Base-by-base conservation (phyloP, 2,329 filamentous ascomycete species). In the Coniosporium tulheliwenetii region DNA sequence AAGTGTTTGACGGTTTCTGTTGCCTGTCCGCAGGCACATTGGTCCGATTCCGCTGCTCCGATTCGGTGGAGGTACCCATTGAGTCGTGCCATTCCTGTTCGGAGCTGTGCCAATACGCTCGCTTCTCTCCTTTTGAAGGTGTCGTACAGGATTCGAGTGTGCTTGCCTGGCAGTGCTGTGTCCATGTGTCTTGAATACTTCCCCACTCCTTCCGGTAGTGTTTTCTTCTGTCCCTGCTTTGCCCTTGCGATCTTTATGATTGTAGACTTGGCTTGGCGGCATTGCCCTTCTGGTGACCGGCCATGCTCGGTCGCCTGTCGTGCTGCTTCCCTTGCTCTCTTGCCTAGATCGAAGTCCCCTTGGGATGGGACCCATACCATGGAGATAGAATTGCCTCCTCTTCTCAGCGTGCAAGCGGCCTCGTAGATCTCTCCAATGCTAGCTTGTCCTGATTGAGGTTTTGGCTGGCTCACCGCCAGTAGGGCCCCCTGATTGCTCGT, bases 1-100 rank as follows among this genome's bases (percentile, higher is more conserved):
- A 35, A 40, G 39, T 40, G 30, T 15, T 15, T 33, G 10, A 40
- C 39, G 14, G 39, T 40, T 30, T 40, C 39, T 36, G 30, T 26
- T 26, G 39, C 29, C 30, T 16, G 14, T 26, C 39, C 39, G 26
- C 39, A 40, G 30, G 13, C 15, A 30, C 30, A 40, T 16, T 36
- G 30, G 12, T 40, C 39, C 12, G 10, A 15, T n/a, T 13, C 39
- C n/a, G 34, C 39, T 12, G 2, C 30, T 12, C 26, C 34, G 30
- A 40, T 35, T 35, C 30, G 8, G 15, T 13, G 7, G 4, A 40
- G 39, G 33, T 34, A 40, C 2, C 13, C 29, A 35, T 40, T 40
- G 10, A 40, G 31, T n/a, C 39, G 39, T 5, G 7, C 35, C 13
- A n/a, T 29, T 34, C 39, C 39, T 12, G 13, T 40, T 16, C 30